Evolutionary conservation across 768 basidiomycete genomes (phyloP).

Genomic region (Leccinum subtestaceum): DNA sequence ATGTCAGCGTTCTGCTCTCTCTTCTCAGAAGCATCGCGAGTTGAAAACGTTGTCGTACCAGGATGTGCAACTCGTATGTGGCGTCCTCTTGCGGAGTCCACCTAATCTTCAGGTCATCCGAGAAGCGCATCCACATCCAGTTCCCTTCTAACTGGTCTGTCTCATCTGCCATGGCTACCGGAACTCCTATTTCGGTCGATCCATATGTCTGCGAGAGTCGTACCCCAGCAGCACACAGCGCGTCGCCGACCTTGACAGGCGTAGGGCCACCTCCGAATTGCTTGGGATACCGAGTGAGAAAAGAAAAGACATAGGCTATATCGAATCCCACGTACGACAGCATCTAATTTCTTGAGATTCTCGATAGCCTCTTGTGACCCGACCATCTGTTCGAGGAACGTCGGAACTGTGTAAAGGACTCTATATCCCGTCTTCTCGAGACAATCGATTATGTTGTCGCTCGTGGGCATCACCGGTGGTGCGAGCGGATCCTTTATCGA

Average conservation of each 20-base stretch:
- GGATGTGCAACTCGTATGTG: conserved; percentile 37
- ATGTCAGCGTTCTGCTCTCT: not conserved
- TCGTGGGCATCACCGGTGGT: conserved; percentile 37
- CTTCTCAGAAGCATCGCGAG: not conserved
- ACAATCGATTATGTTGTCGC: conserved; percentile 39
- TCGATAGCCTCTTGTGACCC: conserved; percentile 20
- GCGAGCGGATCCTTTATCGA: conserved; percentile 14
- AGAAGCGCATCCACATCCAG: conserved; percentile 38
- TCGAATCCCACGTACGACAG: too few relatives aligned
- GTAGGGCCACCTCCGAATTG: conserved; percentile 38
- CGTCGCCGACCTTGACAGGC: conserved; percentile 34
- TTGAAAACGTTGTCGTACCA: conserved; percentile 26
- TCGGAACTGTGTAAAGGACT: conserved; percentile 36
- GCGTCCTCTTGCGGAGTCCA: conserved; percentile 34
- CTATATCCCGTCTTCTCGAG: conserved; percentile 28
- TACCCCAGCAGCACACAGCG: conserved; percentile 35
- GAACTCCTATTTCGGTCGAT: conserved; percentile 29
- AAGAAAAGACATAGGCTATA: too few relatives aligned
- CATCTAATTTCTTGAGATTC: conserved; percentile 20
- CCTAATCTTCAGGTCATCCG: conserved; percentile 20
- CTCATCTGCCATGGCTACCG: not conserved
- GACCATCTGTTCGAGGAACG: conserved; percentile 39
- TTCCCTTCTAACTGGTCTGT: conserved; percentile 12
- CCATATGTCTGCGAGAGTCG: conserved; percentile 35
- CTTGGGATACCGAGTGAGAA: conserved; percentile 19